Percentiles rank a stretch among this genome's conserved stretches.
Evolutionary conservation across 352 stramenopile species (phyloP).

Genomic region (Thalassiosira oceanica): DNA sequence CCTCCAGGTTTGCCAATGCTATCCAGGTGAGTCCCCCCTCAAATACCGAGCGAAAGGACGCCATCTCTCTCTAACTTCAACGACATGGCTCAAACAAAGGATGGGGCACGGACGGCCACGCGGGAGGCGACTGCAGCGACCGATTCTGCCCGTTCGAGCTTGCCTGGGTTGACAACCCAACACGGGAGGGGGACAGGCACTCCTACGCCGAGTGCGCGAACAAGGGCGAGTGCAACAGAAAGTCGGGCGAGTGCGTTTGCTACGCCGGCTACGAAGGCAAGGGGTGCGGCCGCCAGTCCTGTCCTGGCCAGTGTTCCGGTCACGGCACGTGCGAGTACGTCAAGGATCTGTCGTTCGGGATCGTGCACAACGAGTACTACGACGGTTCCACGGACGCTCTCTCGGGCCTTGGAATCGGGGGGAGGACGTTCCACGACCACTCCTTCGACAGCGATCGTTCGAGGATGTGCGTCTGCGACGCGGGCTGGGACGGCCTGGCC

Average conservation of each 20-base stretch:
- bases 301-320: slow-evolving; percentile 68
- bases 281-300: slow-evolving; percentile 58
- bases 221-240: slow-evolving; percentile 89
- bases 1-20: too few species aligned
- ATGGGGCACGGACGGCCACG: slow-evolving; percentile 61
- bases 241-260: slow-evolving; percentile 83
- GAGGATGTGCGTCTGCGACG: slow-evolving; percentile 83
- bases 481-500: slow-evolving; percentile 85
- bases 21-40: too few species aligned
- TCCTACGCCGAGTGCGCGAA: slow-evolving; percentile 80
- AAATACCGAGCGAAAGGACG: too few species aligned
- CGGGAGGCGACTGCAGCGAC: slow-evolving; percentile 69
- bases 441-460: slow-evolving; percentile 54
- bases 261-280: slow-evolving; percentile 82
- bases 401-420: slow-evolving; percentile 48
- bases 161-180: slow-evolving; percentile 59
- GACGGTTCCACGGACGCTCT: slow-evolving; percentile 44
- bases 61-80: too few species aligned
- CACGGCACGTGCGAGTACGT: slow-evolving; percentile 78
- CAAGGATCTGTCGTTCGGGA: slow-evolving; percentile 69
- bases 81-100: too few species aligned
- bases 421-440: slow-evolving; percentile 31
- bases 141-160: slow-evolving; percentile 69
- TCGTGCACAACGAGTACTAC: slow-evolving; percentile 71
- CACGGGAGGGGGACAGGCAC: slow-evolving; percentile 50